A percentile compares a stretch with the other conserved stretches of the same genome.
Conservation (phyloP, 2,329 filamentous ascomycete genomes). For the Fusarium globosum region DNA sequence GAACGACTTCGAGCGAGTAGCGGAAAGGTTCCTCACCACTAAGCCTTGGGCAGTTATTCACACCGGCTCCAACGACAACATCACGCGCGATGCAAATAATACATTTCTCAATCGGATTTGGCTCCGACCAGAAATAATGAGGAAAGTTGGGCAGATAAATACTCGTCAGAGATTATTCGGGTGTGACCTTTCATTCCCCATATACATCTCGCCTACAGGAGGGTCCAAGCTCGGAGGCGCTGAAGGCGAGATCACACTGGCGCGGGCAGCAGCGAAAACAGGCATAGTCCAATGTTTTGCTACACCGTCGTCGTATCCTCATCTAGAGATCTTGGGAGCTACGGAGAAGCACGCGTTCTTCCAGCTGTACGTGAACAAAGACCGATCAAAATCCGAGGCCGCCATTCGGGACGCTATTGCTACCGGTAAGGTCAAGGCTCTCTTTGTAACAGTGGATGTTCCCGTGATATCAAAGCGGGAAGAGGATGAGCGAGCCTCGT, state of each 20-base stretch:
- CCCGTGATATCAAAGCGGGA: neutral
- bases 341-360: neutral
- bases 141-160: neutral
- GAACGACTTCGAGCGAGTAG: neutral
- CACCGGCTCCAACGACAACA: neutral
- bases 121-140: neutral
- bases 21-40: neutral
- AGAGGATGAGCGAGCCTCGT: neutral
- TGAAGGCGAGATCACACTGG: neutral
- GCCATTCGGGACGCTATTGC: neutral
- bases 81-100: neutral
- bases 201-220: neutral
- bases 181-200: neutral
- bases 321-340: neutral
- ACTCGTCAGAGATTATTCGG: neutral
- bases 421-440: neutral
- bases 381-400: neutral
- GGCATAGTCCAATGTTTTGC: neutral
- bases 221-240: neutral
- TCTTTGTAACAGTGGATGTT: neutral
- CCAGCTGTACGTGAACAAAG: neutral
- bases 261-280: neutral
- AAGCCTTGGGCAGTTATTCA: neutral
- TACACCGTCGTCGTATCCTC: neutral
- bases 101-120: neutral